Conservation (phyloP, 352 stramenopile species). For the Phytopythium sindhum region DNA sequence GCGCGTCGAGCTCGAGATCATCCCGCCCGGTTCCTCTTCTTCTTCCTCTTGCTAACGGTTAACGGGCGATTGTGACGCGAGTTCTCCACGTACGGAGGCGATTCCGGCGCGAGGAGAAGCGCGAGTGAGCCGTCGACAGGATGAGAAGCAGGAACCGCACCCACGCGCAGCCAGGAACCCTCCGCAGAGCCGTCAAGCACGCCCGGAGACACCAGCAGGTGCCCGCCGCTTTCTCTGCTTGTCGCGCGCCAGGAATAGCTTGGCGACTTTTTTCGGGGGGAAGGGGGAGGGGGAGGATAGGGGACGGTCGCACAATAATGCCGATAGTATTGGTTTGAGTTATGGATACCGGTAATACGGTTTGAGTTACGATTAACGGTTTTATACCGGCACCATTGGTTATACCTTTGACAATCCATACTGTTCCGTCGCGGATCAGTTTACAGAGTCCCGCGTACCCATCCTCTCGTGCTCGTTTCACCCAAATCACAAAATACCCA, state of each 20-base stretch:
- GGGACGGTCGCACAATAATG: too few species aligned
- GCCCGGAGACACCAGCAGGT: not conserved
- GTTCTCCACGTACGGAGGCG: not conserved
- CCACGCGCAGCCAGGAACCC: not conserved
- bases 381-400: not conserved
- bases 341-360: too few species aligned
- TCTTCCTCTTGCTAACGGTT: not conserved
- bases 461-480: not conserved
- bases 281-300: not conserved
- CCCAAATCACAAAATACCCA: not conserved
- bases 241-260: not conserved
- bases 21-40: not conserved
- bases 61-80: not conserved
- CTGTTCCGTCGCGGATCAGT: not conserved
- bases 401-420: not conserved
- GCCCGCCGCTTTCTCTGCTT: not conserved
- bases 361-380: too few species aligned
- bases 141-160: not conserved
- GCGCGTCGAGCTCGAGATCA: constrained; percentile 85
- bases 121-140: not conserved
- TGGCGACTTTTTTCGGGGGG: constrained; percentile 4
- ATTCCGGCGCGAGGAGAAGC: not conserved
- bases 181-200: not conserved
- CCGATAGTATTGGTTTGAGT: too few species aligned
- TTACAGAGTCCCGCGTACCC: not conserved